Conservation (phyloP, 768 basidiomycete genomes). For the Coprinopsis strossmayeri region DNA sequence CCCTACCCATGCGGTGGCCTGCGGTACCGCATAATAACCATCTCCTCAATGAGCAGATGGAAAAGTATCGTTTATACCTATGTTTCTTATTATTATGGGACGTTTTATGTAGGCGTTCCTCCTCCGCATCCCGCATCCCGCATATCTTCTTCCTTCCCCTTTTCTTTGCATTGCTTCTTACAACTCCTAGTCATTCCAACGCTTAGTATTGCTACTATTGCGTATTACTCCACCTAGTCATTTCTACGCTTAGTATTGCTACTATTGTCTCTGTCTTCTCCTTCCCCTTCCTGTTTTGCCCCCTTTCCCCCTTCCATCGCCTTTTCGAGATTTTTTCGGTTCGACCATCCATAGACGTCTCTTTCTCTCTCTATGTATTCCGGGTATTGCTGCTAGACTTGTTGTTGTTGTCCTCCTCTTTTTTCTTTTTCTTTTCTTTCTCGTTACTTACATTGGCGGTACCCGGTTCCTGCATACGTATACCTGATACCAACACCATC, state of each 20-base stretch:
- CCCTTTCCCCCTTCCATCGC: background rate
- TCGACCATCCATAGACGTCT: background rate
- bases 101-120: constrained; percentile 16
- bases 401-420: too few relatives aligned
- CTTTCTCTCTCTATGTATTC: too few relatives aligned
- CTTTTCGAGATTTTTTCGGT: background rate
- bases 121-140: constrained; percentile 6
- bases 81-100: constrained; percentile 10
- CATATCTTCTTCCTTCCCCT: constrained; percentile 2
- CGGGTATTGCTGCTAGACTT: too few relatives aligned
- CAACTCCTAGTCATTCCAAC: constrained; percentile 11
- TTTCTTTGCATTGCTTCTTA: constrained; percentile 12
- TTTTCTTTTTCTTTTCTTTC: background rate
- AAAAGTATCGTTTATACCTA: too few relatives aligned
- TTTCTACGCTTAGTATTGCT: background rate
- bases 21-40: too few relatives aligned
- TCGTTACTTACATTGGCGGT: too few relatives aligned
- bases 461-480: constrained; percentile 12
- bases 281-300: background rate
- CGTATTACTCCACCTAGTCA: background rate
- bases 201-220: constrained; percentile 8
- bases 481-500: constrained; percentile 13
- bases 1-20: background rate
- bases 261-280: background rate
- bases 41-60: too few relatives aligned